Evolutionary conservation across 2,329 filamentous ascomycete genomes (phyloP), one percentile per base, ranked within the genome.

Genomic region (Thielaviopsis euricoi): DNA sequence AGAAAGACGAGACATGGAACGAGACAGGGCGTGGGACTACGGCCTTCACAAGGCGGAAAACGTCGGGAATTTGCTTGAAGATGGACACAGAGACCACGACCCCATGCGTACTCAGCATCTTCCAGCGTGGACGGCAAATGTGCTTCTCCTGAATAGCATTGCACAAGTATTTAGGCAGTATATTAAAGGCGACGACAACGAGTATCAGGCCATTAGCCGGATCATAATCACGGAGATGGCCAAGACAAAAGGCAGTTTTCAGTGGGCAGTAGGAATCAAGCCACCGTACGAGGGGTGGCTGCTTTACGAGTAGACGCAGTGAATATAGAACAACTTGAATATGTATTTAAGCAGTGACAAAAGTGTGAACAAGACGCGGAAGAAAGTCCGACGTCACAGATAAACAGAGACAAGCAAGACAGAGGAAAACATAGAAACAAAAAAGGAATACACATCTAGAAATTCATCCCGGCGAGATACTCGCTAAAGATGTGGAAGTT

Each of bases 261-360:
- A 53, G 22, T 58, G 56, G 56, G 56, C 52, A 29, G 43, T 58
- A 25, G 56, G 56, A 6, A 53, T 58, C 6, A 53, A 49, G 43
- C 19, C 46, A 7, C 56, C 56, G 15, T 56, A 56, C 17, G 10
- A n/a, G 7, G 37, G 6, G 17, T 15, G 3, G 37, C 37, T 46
- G 21, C 43, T 55, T 55, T 46, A 48, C 19, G 23, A 21, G 25
- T 55, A 26, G n/a, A 21, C 25, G 19, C 49, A n/a, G n/a, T 29
- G 26, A 22, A 22, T 26, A 70, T 58, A 19, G 69, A n/a, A 63
- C n/a, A 70, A 68, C 9, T 55, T 43, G 37, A 43, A n/a, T 43
- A 17, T 43, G 3, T 43, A n/a, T 17, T 43, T 43, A 5, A 43
- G 37, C 13, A n/a, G 37, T 43, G n/a, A 33, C 29, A 17, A 43